These are phyloP conservation scores for Aspergillus pseudotamarii DNA, from an alignment of 2,329 filamentous ascomycete species.

Conservation along the genomic window DNA sequence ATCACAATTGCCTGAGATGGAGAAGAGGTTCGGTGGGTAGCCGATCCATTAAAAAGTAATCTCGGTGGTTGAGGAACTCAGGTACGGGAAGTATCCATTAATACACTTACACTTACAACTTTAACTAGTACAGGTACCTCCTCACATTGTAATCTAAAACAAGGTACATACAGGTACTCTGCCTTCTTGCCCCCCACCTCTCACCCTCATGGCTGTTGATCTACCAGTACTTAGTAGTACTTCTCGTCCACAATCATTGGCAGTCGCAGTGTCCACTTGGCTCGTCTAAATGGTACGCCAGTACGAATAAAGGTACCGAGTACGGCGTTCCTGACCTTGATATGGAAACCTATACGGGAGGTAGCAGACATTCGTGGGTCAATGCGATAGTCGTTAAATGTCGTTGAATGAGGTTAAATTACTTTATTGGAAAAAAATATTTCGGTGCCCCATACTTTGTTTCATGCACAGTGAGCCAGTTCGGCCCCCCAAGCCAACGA, in stretches of 20 bases:
- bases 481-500: neutral
- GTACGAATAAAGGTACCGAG: neutral
- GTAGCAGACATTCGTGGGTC: neutral
- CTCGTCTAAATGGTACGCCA: neutral
- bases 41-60: constrained; percentile 1
- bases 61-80: neutral
- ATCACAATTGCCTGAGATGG: constrained; percentile 7
- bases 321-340: neutral
- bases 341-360: neutral
- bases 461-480: neutral
- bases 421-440: neutral
- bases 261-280: constrained; percentile 9
- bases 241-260: constrained; percentile 6
- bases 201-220: too few relatives aligned
- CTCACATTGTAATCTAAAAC: neutral
- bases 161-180: too few relatives aligned
- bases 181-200: neutral
- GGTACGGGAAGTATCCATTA: neutral
- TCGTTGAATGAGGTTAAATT: neutral
- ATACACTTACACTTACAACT: neutral
- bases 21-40: neutral
- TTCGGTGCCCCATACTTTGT: neutral
- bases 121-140: neutral
- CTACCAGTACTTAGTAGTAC: too few relatives aligned
- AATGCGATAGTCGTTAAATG: neutral